A percentile compares a stretch with the other conserved stretches of the same genome.
Conservation (phyloP, 176 grass and related monocot species). For the Pontederia paniculata region DNA sequence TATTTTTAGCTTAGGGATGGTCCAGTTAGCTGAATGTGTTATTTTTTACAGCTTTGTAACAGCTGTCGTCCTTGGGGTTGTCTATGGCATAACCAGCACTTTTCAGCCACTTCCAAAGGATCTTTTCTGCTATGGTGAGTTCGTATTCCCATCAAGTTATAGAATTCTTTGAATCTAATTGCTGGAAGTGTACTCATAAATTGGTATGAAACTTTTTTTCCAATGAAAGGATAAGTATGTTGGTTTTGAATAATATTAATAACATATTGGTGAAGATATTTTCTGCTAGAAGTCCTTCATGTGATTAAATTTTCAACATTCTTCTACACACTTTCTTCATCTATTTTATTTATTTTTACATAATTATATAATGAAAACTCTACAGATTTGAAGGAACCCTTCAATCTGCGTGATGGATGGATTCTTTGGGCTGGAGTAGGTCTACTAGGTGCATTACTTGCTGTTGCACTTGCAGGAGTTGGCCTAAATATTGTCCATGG, state of each 20-base stretch:
- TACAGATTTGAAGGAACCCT: slow-evolving; percentile 81
- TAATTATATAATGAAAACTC: slow-evolving; percentile 7
- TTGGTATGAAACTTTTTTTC: too few relatives aligned
- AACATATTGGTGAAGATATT: too few relatives aligned
- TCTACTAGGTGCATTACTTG: slow-evolving; percentile 53
- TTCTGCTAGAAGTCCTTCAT: too few relatives aligned
- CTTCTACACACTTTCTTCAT: too few relatives aligned
- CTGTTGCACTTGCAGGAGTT: slow-evolving; percentile 61
- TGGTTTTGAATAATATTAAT: too few relatives aligned
- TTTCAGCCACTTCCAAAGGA: slow-evolving; percentile 73
- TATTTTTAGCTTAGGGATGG: neutral
- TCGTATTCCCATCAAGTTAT: slow-evolving; percentile 1
- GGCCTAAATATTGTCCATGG: slow-evolving; percentile 58
- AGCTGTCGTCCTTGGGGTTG: slow-evolving; percentile 53
- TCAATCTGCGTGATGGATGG: slow-evolving; percentile 78
- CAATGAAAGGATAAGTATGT: too few relatives aligned
- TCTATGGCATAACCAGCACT: slow-evolving; percentile 77
- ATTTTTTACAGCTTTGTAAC: slow-evolving; percentile 56
- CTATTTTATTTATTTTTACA: too few relatives aligned
- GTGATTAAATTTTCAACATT: too few relatives aligned
- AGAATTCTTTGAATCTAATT: neutral
- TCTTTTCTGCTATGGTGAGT: slow-evolving; percentile 73
- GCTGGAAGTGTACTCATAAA: too few relatives aligned
- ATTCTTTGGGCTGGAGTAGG: slow-evolving; percentile 80
- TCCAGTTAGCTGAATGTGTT: neutral